Conservation (phyloP, 371 early-diverging fungal genomes). For the Rhizopus stolonifer region DNA sequence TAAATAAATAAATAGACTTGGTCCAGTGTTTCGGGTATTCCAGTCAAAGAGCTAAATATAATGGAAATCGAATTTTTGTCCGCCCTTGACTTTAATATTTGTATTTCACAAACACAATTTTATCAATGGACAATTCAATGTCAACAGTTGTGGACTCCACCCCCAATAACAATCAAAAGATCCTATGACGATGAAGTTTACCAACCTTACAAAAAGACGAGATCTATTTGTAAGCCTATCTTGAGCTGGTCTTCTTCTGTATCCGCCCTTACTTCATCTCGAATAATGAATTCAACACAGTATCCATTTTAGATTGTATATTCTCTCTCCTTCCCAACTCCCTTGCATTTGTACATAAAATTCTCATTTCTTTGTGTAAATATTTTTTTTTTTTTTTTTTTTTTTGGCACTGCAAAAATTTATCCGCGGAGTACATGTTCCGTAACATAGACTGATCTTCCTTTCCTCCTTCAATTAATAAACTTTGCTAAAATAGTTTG, state of each 20-base stretch:
- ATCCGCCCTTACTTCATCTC: background rate
- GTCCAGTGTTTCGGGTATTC: slow-evolving; percentile 70
- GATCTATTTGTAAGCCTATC: slow-evolving; percentile 30
- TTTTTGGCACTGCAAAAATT: no score
- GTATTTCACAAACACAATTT: slow-evolving; percentile 40
- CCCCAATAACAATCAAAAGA: background rate
- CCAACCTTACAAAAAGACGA: background rate
- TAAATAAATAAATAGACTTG: no score
- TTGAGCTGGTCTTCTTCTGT: slow-evolving; percentile 49
- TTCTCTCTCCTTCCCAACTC: background rate
- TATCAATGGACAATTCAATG: slow-evolving; percentile 41
- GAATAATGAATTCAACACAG: background rate
- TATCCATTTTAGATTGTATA: background rate
- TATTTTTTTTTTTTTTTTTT: no score
- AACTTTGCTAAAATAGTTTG: no score
- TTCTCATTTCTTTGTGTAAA: no score
- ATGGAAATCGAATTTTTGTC: slow-evolving; percentile 76
- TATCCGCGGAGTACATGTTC: no score
- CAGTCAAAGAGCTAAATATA: slow-evolving; percentile 62
- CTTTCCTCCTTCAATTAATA: no score
- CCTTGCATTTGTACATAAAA: no score
- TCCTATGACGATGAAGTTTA: background rate
- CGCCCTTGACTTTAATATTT: slow-evolving; percentile 57
- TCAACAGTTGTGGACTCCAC: slow-evolving; percentile 25
- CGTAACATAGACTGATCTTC: no score